Percentiles rank a stretch among this genome's conserved stretches.
These are phyloP conservation scores for Zygoascus ofunaensis DNA, from an alignment of 805 yeast genomes.

Conservation along the genomic window DNA sequence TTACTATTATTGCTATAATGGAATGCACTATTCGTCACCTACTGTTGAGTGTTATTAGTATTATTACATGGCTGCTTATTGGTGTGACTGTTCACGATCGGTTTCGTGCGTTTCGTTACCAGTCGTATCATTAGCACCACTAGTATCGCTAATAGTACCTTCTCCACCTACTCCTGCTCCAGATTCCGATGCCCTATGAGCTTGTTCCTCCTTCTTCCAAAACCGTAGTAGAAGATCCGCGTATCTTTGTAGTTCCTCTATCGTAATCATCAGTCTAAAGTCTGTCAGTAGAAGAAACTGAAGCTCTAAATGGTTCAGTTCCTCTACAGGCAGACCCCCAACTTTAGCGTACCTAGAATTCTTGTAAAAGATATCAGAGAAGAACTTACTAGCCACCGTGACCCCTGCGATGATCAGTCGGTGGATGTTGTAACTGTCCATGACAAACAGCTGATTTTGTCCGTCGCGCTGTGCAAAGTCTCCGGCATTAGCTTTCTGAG, in stretches of 20 bases:
- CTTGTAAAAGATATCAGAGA: slow-evolving; percentile 89
- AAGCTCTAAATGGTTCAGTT: slow-evolving; percentile 82
- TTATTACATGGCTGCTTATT: too few species aligned
- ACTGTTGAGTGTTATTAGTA: too few species aligned
- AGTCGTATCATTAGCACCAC: too few species aligned
- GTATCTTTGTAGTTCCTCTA: slow-evolving; percentile 83
- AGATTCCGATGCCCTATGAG: too few species aligned
- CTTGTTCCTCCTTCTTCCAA: slow-evolving; percentile 44
- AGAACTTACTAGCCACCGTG: slow-evolving; percentile 91
- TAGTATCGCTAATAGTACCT: too few species aligned
- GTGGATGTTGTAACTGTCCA: slow-evolving; percentile 95
- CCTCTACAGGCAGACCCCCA: slow-evolving; percentile 90
- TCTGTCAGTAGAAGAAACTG: slow-evolving; percentile 80
- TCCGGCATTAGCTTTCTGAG: slow-evolving; percentile 58
- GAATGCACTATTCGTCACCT: too few species aligned
- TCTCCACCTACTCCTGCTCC: too few species aligned
- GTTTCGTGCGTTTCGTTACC: too few species aligned
- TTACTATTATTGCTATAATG: not conserved
- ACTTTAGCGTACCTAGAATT: slow-evolving; percentile 88
- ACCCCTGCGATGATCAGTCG: slow-evolving; percentile 88
- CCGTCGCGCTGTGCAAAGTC: slow-evolving; percentile 4
- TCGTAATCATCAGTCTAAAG: slow-evolving; percentile 76
- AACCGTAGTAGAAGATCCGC: slow-evolving; percentile 79
- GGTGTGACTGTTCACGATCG: too few species aligned
- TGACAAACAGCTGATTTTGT: slow-evolving; percentile 61